Conservation (phyloP, 2,329 filamentous ascomycete species). For the Camptophora hylomeconis region DNA sequence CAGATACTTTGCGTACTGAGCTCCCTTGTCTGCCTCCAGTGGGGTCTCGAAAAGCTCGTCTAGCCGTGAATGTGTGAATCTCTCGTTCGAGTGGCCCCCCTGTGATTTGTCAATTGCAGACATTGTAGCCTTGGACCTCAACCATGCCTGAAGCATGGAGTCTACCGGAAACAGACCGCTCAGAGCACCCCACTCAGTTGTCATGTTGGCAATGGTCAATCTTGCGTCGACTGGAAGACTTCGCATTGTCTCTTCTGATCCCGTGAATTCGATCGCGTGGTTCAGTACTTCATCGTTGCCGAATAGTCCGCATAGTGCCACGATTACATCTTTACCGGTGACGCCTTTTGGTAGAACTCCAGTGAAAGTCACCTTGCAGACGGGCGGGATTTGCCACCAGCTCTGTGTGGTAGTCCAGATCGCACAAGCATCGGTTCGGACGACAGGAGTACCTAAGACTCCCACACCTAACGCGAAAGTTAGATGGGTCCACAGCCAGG, state of each 20-base stretch:
- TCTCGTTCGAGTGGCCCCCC: conserved; percentile 35
- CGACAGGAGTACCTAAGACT: conserved; percentile 65
- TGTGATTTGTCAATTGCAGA: conserved; percentile 46
- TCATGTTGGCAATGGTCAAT: conserved; percentile 40
- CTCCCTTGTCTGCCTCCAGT: conserved; percentile 59
- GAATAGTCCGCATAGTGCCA: conserved; percentile 77
- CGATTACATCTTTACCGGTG: conserved; percentile 86
- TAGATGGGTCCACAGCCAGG: too few species aligned
- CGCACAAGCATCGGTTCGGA: conserved; percentile 73
- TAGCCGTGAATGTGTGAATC: conserved; percentile 60
- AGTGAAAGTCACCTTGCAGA: conserved; percentile 66
- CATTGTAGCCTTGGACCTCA: conserved; percentile 61
- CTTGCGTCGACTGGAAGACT: conserved; percentile 61
- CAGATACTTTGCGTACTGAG: conserved; percentile 69
- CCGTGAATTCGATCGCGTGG: conserved; percentile 78
- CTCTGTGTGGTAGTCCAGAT: conserved; percentile 75
- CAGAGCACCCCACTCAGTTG: conserved; percentile 35
- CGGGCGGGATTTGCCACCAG: conserved; percentile 81
- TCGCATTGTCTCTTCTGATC: conserved; percentile 61
- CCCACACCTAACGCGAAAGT: too few species aligned
- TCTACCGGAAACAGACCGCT: conserved; percentile 74
- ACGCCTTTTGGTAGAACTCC: conserved; percentile 67
- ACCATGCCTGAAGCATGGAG: conserved; percentile 55
- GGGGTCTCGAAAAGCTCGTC: conserved; percentile 58
- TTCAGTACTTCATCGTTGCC: conserved; percentile 81